A percentile compares a stretch with the other conserved stretches of the same genome.
These are phyloP conservation scores for Naganishia kalamii DNA, from an alignment of 768 basidiomycete genomes.

Conservation along the genomic window DNA sequence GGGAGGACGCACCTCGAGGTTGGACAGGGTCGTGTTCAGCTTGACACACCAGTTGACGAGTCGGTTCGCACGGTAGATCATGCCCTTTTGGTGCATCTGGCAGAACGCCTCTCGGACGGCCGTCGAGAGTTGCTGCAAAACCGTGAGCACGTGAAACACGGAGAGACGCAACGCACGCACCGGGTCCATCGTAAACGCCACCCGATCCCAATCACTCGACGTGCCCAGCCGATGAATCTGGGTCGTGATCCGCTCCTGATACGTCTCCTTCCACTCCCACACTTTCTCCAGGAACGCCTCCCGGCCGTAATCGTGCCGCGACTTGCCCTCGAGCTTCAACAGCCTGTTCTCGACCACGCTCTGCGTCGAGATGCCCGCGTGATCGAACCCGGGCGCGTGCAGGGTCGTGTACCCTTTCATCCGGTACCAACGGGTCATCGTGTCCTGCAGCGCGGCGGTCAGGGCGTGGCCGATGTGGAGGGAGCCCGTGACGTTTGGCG, in stretches of 20 bases:
- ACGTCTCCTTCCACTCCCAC: conserved; percentile 95
- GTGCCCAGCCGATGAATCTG: conserved; percentile 84
- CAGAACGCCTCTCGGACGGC: conserved; percentile 91
- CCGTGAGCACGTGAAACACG: not conserved
- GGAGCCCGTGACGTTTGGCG: conserved; percentile 93
- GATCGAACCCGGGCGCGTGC: conserved; percentile 92
- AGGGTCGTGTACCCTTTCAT: conserved; percentile 89
- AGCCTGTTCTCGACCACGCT: conserved; percentile 92
- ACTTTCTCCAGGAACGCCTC: conserved; percentile 85
- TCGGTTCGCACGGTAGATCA: conserved; percentile 89
- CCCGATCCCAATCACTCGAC: conserved; percentile 89
- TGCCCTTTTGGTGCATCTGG: conserved; percentile 78
- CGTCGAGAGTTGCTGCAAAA: conserved; percentile 60
- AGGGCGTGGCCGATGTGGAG: conserved; percentile 94
- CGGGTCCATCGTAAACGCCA: conserved; percentile 91
- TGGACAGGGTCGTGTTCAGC: conserved; percentile 94
- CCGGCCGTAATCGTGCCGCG: conserved; percentile 88
- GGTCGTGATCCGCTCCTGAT: conserved; percentile 83
- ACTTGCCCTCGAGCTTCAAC: conserved; percentile 71
- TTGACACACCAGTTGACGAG: conserved; percentile 97
- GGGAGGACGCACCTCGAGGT: conserved; percentile 65
- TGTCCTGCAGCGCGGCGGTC: conserved; percentile 84
- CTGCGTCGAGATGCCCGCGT: conserved; percentile 97
- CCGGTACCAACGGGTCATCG: conserved; percentile 85
- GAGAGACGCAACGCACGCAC: conserved; percentile 49